Percentiles rank a stretch among this genome's conserved stretches.
These are phyloP conservation scores for Neonectria magnoliae DNA, from an alignment of 2,329 filamentous ascomycete species.

Conservation along the genomic window DNA sequence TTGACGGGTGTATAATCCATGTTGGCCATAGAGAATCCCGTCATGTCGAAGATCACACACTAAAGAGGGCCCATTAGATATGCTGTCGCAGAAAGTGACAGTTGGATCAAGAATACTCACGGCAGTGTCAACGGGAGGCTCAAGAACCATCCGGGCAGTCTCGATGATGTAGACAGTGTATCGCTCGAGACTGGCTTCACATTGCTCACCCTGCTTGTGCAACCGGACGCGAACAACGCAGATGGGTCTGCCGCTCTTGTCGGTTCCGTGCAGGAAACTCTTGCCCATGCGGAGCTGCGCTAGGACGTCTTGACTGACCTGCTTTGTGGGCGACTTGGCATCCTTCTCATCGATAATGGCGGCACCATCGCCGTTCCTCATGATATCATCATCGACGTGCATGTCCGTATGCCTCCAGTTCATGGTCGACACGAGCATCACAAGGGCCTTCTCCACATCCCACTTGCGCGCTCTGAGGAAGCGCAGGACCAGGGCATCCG, in stretches of 20 bases:
- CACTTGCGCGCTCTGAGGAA: slow-evolving; percentile 54
- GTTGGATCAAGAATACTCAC: slow-evolving; percentile 62
- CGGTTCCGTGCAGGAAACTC: slow-evolving; percentile 88
- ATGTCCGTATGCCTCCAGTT: slow-evolving; percentile 87
- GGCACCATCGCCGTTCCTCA: slow-evolving; percentile 77
- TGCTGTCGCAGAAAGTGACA: background rate
- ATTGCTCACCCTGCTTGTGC: slow-evolving; percentile 85
- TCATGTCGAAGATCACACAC: slow-evolving; percentile 97
- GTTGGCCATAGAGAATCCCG: slow-evolving; percentile 89
- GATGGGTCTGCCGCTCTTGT: slow-evolving; percentile 86
- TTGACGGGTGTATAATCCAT: slow-evolving; percentile 99
- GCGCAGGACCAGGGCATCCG: slow-evolving; percentile 69
- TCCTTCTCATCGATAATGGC: slow-evolving; percentile 69
- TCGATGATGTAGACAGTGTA: slow-evolving; percentile 97
- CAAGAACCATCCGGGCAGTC: slow-evolving; percentile 85
- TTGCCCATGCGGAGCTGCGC: slow-evolving; percentile 89
- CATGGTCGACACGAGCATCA: slow-evolving; percentile 75
- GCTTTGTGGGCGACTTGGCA: slow-evolving; percentile 69
- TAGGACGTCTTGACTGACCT: slow-evolving; percentile 79
- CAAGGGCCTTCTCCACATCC: slow-evolving; percentile 51
- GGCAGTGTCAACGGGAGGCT: slow-evolving; percentile 86
- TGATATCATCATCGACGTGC: slow-evolving; percentile 89
- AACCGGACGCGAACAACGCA: slow-evolving; percentile 85
- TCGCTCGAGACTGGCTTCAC: slow-evolving; percentile 81
- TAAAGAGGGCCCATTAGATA: slow-evolving; percentile 50